Evolutionary conservation across 768 basidiomycete species (phyloP), one percentile per base, ranked within the genome.

Genomic region (Leccinum disarticulatum): DNA sequence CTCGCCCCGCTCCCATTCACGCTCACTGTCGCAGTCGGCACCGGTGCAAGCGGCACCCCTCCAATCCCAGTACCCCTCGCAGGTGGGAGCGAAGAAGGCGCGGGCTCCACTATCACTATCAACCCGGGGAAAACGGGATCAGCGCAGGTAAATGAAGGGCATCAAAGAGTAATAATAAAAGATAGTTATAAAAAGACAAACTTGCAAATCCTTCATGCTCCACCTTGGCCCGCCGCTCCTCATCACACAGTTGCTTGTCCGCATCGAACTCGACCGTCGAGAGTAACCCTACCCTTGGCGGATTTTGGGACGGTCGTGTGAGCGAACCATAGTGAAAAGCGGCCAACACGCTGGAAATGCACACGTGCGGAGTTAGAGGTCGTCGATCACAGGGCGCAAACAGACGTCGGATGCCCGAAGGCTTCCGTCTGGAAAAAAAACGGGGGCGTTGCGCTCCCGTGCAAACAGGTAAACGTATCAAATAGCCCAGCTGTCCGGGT

Each of bases 251-350:
- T 17, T 61, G 62, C 27, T 76, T 75, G 2, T 67, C 76, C 1
- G 85, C 86, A 62, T 88, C 79, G 3, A 63, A 11, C 1, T 88
- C 85, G 1, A 91, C 85, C 0, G 88, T 91, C 15, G 90, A 90
- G 49, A 87, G 74, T 35, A 92, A 77, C 10, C 90, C 90, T 47
- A 91, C 81, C 11, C 83, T 82, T 2, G 90, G 86, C 3, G 83
- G 81, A 67, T 91, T 87, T 59, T 74, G 74, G 1, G 87, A 87
- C 1, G 90, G 90, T 59, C 85, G 79, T 0, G 81, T 81, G 43
- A 90, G 68, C 64, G 91, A 88, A 7, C 90, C 90, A 68, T 83
- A 91, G 70, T 91, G 82, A 68, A 84, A 91, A 22, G 88, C 74
- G 11, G 84, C 79, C 17, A 91, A 66, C 7, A 85, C 87, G 14